Conservation (phyloP, 2,329 filamentous ascomycete genomes). For the Eutypa lata region DNA sequence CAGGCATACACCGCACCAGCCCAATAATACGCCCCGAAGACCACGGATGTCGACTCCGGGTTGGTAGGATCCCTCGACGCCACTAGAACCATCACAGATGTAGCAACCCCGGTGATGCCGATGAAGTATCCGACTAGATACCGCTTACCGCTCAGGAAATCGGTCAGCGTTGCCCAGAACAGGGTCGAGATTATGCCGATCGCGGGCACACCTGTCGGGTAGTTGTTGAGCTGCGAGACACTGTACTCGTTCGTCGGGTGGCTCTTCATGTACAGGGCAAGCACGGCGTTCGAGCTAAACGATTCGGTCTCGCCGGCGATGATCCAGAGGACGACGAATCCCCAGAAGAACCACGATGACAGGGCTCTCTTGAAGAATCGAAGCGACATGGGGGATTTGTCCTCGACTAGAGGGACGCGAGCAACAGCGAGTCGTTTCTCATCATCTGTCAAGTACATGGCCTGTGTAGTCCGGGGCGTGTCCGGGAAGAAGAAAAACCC, state of each 20-base stretch:
- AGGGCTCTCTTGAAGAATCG: slow-evolving; percentile 54
- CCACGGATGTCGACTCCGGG: slow-evolving; percentile 42
- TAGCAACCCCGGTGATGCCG: slow-evolving; percentile 59
- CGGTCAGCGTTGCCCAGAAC: slow-evolving; percentile 68
- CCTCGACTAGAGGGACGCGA: slow-evolving; percentile 35
- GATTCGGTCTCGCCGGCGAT: slow-evolving; percentile 71
- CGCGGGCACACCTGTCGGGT: slow-evolving; percentile 54
- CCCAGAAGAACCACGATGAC: slow-evolving; percentile 62
- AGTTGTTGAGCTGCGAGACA: slow-evolving; percentile 52
- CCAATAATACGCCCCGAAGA: slow-evolving; percentile 68
- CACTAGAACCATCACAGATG: slow-evolving; percentile 59
- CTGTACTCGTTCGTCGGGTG: slow-evolving; percentile 42
- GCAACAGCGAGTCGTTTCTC: slow-evolving; percentile 35
- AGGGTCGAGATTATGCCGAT: slow-evolving; percentile 59
- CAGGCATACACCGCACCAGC: slow-evolving; percentile 68
- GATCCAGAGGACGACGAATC: slow-evolving; percentile 65
- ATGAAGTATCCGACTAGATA: slow-evolving; percentile 68
- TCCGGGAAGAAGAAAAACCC: slow-evolving; percentile 53
- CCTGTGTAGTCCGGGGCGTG: slow-evolving; percentile 46
- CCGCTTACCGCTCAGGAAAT: slow-evolving; percentile 59
- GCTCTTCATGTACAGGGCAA: slow-evolving; percentile 48
- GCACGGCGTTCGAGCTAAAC: slow-evolving; percentile 62
- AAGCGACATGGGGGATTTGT: slow-evolving; percentile 43
- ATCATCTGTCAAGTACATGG: slow-evolving; percentile 41
- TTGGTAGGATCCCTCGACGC: slow-evolving; percentile 40